Percentiles rank a stretch among this genome's conserved stretches.
Evolutionary conservation across 176 grass and related monocot genomes (phyloP).

Genomic region (Paspalum vaginatum): DNA sequence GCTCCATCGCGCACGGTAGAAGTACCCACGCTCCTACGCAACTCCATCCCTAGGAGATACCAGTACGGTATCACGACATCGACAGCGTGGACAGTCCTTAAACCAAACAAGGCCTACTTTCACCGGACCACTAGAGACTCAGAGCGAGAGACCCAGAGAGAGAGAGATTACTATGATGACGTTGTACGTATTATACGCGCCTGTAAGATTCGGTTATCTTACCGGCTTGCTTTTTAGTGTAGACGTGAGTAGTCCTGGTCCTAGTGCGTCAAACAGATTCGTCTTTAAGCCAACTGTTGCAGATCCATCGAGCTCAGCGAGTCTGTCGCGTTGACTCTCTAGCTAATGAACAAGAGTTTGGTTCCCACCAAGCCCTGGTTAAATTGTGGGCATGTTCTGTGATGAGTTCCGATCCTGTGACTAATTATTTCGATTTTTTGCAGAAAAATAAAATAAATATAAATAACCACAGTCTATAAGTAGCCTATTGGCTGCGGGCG

Average conservation of each 20-base stretch:
- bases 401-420: too few relatives aligned
- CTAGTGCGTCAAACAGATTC: background rate
- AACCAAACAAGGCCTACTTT: too few relatives aligned
- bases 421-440: background rate
- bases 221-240: background rate
- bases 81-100: too few relatives aligned
- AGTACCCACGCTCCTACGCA: too few relatives aligned
- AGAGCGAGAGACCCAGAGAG: background rate
- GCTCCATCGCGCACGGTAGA: too few relatives aligned
- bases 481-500: background rate
- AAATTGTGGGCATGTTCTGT: background rate
- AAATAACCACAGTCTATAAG: too few relatives aligned
- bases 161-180: background rate
- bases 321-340: background rate
- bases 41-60: too few relatives aligned
- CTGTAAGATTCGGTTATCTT: slow-evolving; percentile 6
- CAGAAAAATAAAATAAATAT: background rate
- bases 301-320: too few relatives aligned
- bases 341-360: slow-evolving; percentile 22
- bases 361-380: background rate
- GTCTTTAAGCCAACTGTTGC: background rate
- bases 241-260: background rate
- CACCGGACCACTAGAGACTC: too few relatives aligned
- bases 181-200: background rate
- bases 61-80: too few relatives aligned